Evolutionary conservation across 1,284 basidiomycete species (phyloP).

Genomic region (Phellopilus nigrolimitatus): DNA sequence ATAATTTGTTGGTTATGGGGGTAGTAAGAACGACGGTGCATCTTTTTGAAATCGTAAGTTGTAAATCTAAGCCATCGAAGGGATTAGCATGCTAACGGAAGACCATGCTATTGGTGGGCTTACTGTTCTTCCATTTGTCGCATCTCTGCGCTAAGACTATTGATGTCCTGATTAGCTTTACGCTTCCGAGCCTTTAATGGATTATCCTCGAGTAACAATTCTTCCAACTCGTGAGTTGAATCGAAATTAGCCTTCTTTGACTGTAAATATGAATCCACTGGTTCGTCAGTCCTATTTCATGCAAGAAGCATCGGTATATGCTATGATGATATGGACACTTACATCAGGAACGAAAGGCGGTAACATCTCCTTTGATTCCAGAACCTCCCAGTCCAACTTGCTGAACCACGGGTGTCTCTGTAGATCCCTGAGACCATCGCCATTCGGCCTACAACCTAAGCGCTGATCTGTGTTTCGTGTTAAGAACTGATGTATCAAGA

Average conservation of each 20-base stretch:
- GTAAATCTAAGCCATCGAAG: slow-evolving; percentile 51
- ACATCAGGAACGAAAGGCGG: slow-evolving; percentile 94
- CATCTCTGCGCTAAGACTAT: slow-evolving; percentile 84
- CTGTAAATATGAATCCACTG: slow-evolving; percentile 40
- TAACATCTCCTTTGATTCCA: slow-evolving; percentile 75
- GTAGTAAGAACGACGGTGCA: slow-evolving; percentile 79
- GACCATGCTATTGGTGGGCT: slow-evolving; percentile 31
- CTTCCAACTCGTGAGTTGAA: slow-evolving; percentile 97
- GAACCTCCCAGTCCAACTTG: slow-evolving; percentile 79
- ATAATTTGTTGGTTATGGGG: slow-evolving; percentile 69
- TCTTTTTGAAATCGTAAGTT: slow-evolving; percentile 80
- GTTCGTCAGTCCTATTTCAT: not conserved
- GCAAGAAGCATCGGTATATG: slow-evolving; percentile 8
- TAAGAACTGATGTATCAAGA: slow-evolving; percentile 69
- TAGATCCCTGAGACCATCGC: slow-evolving; percentile 76
- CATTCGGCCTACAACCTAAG: slow-evolving; percentile 75
- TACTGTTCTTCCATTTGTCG: slow-evolving; percentile 98
- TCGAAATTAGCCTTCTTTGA: slow-evolving; percentile 98
- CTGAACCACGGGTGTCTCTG: slow-evolving; percentile 85
- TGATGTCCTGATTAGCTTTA: slow-evolving; percentile 83
- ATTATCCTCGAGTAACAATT: slow-evolving; percentile 93
- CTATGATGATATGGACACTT: too few relatives aligned
- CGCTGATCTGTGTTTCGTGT: slow-evolving; percentile 71
- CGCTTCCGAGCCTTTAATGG: slow-evolving; percentile 92
- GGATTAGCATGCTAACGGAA: not conserved